These are phyloP conservation scores for Castanospermum australe DNA, from an alignment of 306 rosid genomes.

Conservation along the genomic window DNA sequence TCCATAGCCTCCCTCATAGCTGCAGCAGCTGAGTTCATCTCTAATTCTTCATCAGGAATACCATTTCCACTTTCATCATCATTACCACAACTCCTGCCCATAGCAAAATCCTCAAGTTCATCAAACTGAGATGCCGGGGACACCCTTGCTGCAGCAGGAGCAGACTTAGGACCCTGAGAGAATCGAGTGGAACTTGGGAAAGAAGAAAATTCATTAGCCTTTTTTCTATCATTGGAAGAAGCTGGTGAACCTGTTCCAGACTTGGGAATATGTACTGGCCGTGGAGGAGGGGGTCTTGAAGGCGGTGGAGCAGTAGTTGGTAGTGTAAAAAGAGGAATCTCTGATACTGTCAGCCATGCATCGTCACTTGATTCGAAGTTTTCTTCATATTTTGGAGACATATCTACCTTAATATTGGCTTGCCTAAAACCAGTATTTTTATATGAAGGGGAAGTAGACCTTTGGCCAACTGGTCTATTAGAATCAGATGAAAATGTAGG, in stretches of 20 bases:
- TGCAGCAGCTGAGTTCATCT: conserved; percentile 93
- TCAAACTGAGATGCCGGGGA: conserved; percentile 60
- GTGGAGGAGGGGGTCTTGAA: conserved; percentile 98
- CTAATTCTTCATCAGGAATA: conserved; percentile 70
- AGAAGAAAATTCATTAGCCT: conserved; percentile 57
- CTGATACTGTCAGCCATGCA: conserved; percentile 91
- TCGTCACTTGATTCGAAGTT: conserved; percentile 59
- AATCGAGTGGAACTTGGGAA: conserved; percentile 52
- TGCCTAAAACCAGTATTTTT: conserved; percentile 43
- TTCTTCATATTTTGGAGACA: conserved; percentile 68
- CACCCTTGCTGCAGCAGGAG: conserved; percentile 46
- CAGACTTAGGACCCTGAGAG: conserved; percentile 58
- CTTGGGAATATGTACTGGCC: conserved; percentile 69
- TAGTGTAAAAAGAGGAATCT: conserved; percentile 88
- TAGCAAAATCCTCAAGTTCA: conserved; percentile 76
- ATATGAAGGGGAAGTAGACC: conserved; percentile 69
- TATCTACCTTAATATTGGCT: conserved; percentile 46
- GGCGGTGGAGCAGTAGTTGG: conserved; percentile 99
- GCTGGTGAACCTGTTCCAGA: conserved; percentile 46
- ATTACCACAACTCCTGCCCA: conserved; percentile 53
- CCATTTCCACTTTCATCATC: conserved; percentile 60
- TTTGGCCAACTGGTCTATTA: conserved; percentile 57
- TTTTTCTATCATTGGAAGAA: conserved; percentile 58
- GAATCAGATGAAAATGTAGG: conserved; percentile 63
- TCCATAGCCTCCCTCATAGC: conserved; percentile 99